Evolutionary conservation across 1,284 basidiomycete genomes (phyloP).

Genomic region (Apiotrichum sp.): DNA sequence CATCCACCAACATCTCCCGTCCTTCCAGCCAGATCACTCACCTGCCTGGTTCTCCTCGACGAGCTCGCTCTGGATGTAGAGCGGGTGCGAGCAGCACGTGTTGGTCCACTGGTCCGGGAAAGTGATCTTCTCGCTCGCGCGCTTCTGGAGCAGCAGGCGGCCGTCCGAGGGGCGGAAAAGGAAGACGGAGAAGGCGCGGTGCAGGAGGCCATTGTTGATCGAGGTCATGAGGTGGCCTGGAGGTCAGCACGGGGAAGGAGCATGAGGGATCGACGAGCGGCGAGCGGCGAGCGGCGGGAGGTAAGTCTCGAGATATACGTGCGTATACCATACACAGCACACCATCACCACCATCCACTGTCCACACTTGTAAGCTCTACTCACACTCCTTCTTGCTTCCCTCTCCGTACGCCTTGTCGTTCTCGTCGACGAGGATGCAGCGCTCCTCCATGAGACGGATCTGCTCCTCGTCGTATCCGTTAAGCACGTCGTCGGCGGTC

Average conservation of each 20-base stretch:
- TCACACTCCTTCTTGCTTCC: constrained; percentile 94
- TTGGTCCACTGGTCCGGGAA: constrained; percentile 99
- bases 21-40: neutral
- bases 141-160: constrained; percentile 88
- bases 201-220: constrained; percentile 88
- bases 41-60: constrained; percentile 71
- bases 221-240: constrained; percentile 96
- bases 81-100: constrained; percentile 96
- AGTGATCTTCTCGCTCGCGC: constrained; percentile 96
- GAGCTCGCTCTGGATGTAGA: constrained; percentile 70
- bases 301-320: too few relatives aligned
- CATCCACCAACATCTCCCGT: too few relatives aligned
- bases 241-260: neutral
- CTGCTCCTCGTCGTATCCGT: constrained; percentile 48
- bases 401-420: constrained; percentile 83
- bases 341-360: too few relatives aligned
- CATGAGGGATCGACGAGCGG: too few relatives aligned
- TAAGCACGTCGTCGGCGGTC: constrained; percentile 22
- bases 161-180: constrained; percentile 92
- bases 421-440: constrained; percentile 88
- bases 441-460: constrained; percentile 91
- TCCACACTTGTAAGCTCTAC: constrained; percentile 31
- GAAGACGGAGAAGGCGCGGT: constrained; percentile 97
- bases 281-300: neutral
- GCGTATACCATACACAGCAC: too few relatives aligned